Percentiles rank a stretch among this genome's conserved stretches.
phyloP scores from a whole-genome alignment of 169 alveolate genomes.

The Cardiosporidium cionae region DNA sequence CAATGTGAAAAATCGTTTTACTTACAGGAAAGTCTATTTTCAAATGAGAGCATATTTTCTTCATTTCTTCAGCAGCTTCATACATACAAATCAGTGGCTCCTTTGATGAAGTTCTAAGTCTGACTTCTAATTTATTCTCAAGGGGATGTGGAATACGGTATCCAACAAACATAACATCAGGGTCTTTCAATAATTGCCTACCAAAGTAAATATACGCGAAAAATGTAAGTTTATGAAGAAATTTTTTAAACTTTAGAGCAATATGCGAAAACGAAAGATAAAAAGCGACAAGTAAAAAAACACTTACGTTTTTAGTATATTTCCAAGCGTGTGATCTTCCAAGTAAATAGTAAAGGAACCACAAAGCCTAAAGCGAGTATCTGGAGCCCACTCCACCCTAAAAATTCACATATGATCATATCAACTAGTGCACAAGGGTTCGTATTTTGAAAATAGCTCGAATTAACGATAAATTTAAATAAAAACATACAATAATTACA shows the following conservation, averaged over 20 bases:
- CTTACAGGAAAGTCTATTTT: background rate
- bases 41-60: background rate
- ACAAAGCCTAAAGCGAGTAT: slow-evolving; percentile 71
- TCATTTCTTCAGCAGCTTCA: background rate
- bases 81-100: background rate
- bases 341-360: slow-evolving; percentile 75
- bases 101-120: background rate
- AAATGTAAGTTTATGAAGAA: background rate
- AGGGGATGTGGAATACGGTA: slow-evolving; percentile 85
- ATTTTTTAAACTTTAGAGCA: background rate
- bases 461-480: background rate
- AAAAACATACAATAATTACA: no score
- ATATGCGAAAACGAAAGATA: background rate
- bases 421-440: no score
- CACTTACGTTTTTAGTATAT: slow-evolving; percentile 64
- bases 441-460: no score
- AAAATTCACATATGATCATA: no score
- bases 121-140: slow-evolving; percentile 47
- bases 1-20: no score
- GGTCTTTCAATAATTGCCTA: slow-evolving; percentile 70
- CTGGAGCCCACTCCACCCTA: slow-evolving; percentile 76
- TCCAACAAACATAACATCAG: slow-evolving; percentile 80
- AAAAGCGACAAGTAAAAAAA: background rate
- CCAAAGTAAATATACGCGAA: background rate
- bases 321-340: slow-evolving; percentile 86